phyloP scores from a whole-genome alignment of 345 rosid species.

The Turnera subulata region DNA sequence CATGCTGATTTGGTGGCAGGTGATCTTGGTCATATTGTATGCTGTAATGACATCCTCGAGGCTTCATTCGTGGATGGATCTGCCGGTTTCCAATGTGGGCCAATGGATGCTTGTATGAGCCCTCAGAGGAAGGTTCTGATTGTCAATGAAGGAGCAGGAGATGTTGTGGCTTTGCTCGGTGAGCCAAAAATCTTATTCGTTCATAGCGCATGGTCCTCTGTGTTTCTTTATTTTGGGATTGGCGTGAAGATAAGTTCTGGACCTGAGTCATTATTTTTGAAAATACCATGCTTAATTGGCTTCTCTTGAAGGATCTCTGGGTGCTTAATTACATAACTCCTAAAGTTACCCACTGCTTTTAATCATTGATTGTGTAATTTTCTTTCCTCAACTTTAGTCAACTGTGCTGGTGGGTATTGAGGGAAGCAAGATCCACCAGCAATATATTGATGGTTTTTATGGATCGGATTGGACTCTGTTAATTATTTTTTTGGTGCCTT shows the following conservation, averaged over 20 bases:
- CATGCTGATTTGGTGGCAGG: slow-evolving; percentile 61
- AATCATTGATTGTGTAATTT: background rate
- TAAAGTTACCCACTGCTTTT: background rate
- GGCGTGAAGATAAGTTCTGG: too few species aligned
- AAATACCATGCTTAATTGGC: background rate
- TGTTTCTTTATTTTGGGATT: too few species aligned
- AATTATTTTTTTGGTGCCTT: background rate
- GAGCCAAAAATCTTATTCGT: slow-evolving; percentile 3
- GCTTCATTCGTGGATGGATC: slow-evolving; percentile 21
- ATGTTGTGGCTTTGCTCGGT: slow-evolving; percentile 78
- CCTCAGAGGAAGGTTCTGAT: slow-evolving; percentile 50
- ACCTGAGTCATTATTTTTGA: background rate
- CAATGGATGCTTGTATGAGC: slow-evolving; percentile 15
- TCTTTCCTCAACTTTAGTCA: background rate
- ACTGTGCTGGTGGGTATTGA: background rate
- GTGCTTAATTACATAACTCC: background rate
- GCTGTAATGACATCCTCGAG: slow-evolving; percentile 51
- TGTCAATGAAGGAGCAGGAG: slow-evolving; percentile 88
- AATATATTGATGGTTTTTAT: too few species aligned
- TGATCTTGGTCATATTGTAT: slow-evolving; percentile 35
- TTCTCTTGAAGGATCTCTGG: background rate
- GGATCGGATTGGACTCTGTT: background rate
- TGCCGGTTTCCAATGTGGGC: slow-evolving; percentile 17
- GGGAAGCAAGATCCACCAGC: too few species aligned
- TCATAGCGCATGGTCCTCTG: too few species aligned